Percentiles rank a stretch among this genome's conserved stretches.
Conservation (phyloP, 805 yeast genomes). For the Metschnikowia sp. region DNA sequence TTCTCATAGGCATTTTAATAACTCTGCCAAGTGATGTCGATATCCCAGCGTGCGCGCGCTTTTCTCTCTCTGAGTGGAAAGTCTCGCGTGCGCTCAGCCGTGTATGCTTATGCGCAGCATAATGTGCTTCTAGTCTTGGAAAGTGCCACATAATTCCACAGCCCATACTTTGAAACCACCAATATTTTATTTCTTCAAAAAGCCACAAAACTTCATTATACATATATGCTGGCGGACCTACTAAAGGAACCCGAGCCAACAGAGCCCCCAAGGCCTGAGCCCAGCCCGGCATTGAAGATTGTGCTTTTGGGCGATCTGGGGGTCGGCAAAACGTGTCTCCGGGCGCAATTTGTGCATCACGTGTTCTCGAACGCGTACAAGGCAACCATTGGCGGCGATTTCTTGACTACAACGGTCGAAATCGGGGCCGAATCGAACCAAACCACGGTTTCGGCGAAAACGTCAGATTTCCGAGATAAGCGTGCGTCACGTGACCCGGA, state of each 20-base stretch:
- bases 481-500: conserved; percentile 2
- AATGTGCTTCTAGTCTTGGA: no score
- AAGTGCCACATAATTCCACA: no score
- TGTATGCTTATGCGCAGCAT: no score
- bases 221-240: neutral
- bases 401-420: conserved; percentile 41
- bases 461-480: neutral
- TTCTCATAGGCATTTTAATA: no score
- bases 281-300: conserved; percentile 38
- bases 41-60: no score
- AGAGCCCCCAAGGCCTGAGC: neutral
- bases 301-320: conserved; percentile 57
- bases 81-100: no score
- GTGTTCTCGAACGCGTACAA: conserved; percentile 53
- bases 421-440: conserved; percentile 2
- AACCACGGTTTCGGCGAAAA: no score
- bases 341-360: conserved; percentile 54
- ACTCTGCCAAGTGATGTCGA: no score
- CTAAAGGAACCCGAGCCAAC: neutral
- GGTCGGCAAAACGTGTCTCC: conserved; percentile 57
- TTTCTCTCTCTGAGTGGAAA: no score
- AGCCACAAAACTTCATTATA: neutral
- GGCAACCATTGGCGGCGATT: conserved; percentile 61
- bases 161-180: no score
- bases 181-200: neutral